Percentiles rank a stretch among this genome's conserved stretches.
phyloP scores from a whole-genome alignment of 2,329 filamentous ascomycete species.

The Emergomyces pasteurianus region DNA sequence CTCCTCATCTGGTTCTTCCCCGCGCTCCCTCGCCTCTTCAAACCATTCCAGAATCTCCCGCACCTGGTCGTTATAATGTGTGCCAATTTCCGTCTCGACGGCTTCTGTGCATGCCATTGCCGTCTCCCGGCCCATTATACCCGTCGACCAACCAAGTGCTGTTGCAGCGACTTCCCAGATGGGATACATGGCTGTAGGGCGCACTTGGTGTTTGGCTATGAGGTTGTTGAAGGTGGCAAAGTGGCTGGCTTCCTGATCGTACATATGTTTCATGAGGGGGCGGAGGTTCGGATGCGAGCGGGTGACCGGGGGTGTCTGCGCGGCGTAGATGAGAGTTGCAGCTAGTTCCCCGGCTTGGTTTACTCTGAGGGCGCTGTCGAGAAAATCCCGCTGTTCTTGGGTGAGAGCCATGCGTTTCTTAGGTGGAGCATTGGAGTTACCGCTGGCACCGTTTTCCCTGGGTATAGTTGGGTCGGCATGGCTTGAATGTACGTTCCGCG shows the following conservation, averaged over 20 bases:
- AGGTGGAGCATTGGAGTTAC: not conserved
- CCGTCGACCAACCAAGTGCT: conserved; percentile 78
- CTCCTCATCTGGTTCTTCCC: conserved; percentile 71
- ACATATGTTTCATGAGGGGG: conserved; percentile 93
- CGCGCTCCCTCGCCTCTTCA: conserved; percentile 58
- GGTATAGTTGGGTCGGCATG: not conserved
- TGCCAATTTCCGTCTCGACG: conserved; percentile 94
- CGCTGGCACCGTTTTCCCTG: not conserved
- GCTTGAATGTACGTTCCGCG: not conserved
- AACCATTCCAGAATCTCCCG: conserved; percentile 71
- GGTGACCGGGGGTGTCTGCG: conserved; percentile 73
- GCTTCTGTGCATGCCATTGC: conserved; percentile 99
- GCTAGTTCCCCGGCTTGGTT: conserved; percentile 98
- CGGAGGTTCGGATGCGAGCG: conserved; percentile 75
- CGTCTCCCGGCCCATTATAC: conserved; percentile 76
- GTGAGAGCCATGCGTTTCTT: conserved; percentile 47
- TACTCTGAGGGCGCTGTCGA: conserved; percentile 74
- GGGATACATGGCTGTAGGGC: conserved; percentile 86
- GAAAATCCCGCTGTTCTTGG: conserved; percentile 57
- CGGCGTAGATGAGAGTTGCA: conserved; percentile 83
- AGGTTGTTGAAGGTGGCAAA: conserved; percentile 75
- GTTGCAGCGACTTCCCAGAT: conserved; percentile 74
- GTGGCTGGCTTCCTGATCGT: conserved; percentile 87
- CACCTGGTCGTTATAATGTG: conserved; percentile 91
- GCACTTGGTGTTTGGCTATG: conserved; percentile 73